Conservation (phyloP, 2,329 filamentous ascomycete species). For the Aureobasidium leucospermi region DNA sequence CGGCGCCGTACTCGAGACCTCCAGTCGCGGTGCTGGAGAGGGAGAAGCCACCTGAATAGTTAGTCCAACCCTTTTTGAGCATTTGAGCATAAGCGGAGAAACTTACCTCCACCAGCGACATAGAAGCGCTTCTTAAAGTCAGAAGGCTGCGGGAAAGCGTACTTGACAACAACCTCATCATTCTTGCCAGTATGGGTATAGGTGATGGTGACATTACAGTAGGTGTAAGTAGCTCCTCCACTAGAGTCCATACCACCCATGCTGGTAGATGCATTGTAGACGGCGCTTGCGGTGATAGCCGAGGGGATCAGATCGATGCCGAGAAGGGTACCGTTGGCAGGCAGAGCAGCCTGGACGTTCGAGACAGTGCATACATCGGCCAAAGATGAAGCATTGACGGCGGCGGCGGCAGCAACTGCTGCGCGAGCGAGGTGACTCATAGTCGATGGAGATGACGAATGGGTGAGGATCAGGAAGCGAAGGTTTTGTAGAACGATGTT, state of each 20-base stretch:
- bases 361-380: constrained; percentile 17
- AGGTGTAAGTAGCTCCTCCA: constrained; percentile 21
- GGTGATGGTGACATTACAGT: constrained; percentile 19
- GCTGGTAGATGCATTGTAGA: constrained; percentile 23
- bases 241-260: background rate
- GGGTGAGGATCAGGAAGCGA: background rate
- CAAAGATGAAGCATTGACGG: constrained; percentile 11
- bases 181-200: constrained; percentile 37
- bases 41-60: constrained; percentile 29
- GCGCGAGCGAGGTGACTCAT: constrained; percentile 2
- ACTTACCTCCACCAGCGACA: constrained; percentile 23
- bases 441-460: background rate
- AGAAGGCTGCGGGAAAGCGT: constrained; percentile 36
- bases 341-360: constrained; percentile 15
- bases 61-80: background rate
- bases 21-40: constrained; percentile 33
- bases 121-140: constrained; percentile 41
- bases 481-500: background rate
- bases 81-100: background rate
- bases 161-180: constrained; percentile 30
- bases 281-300: constrained; percentile 31
- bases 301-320: constrained; percentile 32
- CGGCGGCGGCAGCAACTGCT: background rate
- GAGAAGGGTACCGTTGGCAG: constrained; percentile 15
- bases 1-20: constrained; percentile 40